A percentile compares a stretch with the other conserved stretches of the same genome.
phyloP scores from a whole-genome alignment of 164 flowering plant genomes.

The Stephania yunnanensis region DNA sequence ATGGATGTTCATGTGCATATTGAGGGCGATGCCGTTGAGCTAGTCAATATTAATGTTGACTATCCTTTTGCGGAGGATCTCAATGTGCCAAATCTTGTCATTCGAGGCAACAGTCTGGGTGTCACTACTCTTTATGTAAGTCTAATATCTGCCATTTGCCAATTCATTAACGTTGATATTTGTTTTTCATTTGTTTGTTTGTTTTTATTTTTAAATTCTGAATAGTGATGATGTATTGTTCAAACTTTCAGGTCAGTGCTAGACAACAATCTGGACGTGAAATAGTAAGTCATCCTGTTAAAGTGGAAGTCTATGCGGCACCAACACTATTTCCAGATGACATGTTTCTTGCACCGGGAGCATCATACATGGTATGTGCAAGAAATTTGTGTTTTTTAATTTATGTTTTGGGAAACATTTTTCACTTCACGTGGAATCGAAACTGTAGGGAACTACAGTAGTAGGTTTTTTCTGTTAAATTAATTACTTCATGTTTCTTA shows the following conservation, averaged over 20 bases:
- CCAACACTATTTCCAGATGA: slow-evolving; percentile 59
- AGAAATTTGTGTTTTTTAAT: neutral
- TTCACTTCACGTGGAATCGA: too few species aligned
- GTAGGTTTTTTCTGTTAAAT: neutral
- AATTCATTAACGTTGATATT: neutral
- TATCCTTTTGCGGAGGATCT: slow-evolving; percentile 25
- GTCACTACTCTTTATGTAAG: slow-evolving; percentile 73
- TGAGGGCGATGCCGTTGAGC: slow-evolving; percentile 56
- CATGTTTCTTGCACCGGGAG: slow-evolving; percentile 81
- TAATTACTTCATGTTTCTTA: neutral
- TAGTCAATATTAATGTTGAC: slow-evolving; percentile 33
- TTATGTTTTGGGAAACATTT: too few species aligned
- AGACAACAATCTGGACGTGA: slow-evolving; percentile 68
- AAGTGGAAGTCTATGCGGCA: slow-evolving; percentile 82
- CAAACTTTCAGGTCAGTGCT: slow-evolving; percentile 59
- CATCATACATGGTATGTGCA: slow-evolving; percentile 65
- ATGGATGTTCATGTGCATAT: slow-evolving; percentile 72
- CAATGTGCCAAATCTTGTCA: slow-evolving; percentile 35
- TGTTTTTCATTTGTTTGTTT: neutral
- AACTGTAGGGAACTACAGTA: too few species aligned
- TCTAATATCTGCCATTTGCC: slow-evolving; percentile 5
- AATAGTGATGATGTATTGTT: neutral
- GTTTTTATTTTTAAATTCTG: neutral
- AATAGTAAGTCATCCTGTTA: slow-evolving; percentile 55
- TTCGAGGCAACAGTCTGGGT: slow-evolving; percentile 56